Evolutionary conservation across 441 rosid species (phyloP).

Genomic region (Euphorbia celastroides): DNA sequence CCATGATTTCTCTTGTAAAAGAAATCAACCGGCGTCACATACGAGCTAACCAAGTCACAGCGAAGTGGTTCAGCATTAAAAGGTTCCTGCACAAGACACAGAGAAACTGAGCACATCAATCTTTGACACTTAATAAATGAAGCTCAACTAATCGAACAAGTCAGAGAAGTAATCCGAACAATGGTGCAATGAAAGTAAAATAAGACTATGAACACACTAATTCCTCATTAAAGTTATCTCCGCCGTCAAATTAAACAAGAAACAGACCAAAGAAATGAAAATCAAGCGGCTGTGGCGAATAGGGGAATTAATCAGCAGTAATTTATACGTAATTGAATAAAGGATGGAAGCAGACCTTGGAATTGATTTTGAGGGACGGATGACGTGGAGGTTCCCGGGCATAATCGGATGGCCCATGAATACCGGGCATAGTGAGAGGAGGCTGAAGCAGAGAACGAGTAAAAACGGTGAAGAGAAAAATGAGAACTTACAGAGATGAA

Average conservation of each 20-base stretch:
- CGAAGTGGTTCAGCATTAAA: slow-evolving; percentile 97
- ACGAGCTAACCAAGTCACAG: slow-evolving; percentile 54
- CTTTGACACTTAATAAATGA: not conserved
- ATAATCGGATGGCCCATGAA: slow-evolving; percentile 70
- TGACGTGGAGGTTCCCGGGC: slow-evolving; percentile 75
- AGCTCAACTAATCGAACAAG: too few relatives aligned
- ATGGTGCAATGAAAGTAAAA: not conserved
- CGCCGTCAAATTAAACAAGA: too few relatives aligned
- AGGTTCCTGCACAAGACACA: slow-evolving; percentile 53
- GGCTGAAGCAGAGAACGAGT: not conserved
- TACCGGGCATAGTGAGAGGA: slow-evolving; percentile 59
- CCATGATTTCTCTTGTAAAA: slow-evolving; percentile 98
- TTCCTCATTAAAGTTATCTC: not conserved
- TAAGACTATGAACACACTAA: not conserved
- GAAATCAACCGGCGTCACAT: slow-evolving; percentile 76
- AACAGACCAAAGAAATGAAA: too few relatives aligned
- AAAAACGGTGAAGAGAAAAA: not conserved
- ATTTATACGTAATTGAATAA: too few relatives aligned
- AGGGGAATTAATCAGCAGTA: not conserved
- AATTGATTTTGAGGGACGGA: slow-evolving; percentile 61
- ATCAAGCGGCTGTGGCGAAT: too few relatives aligned
- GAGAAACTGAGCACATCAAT: not conserved
- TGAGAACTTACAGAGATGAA: not conserved
- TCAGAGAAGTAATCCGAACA: not conserved
- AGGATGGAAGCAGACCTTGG: slow-evolving; percentile 40